These are phyloP conservation scores for Aspergillus campestris DNA, from an alignment of 495 filamentous ascomycete species.

Conservation along the genomic window DNA sequence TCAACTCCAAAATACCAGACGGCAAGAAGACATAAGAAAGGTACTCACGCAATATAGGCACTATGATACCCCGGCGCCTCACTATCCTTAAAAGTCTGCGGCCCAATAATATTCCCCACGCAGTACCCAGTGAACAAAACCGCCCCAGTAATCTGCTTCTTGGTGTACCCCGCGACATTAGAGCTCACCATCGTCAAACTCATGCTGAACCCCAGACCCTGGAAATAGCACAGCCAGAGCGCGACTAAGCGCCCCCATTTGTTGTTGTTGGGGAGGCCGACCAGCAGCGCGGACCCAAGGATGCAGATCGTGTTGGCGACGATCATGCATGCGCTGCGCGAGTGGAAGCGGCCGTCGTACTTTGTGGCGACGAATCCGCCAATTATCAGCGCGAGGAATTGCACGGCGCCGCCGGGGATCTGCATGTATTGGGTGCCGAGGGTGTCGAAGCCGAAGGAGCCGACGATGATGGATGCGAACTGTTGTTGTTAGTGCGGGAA, in stretches of 20 bases:
- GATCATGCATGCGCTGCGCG: slow-evolving; percentile 24
- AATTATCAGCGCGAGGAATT: slow-evolving; percentile 28
- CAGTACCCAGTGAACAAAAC: slow-evolving; percentile 38
- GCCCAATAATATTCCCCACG: slow-evolving; percentile 48
- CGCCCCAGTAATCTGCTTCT: slow-evolving; percentile 18
- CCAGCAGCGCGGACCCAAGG: slow-evolving; percentile 47
- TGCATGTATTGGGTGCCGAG: slow-evolving; percentile 48
- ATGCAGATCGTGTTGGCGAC: slow-evolving; percentile 45
- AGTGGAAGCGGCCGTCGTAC: slow-evolving; percentile 23
- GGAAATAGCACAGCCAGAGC: slow-evolving; percentile 48
- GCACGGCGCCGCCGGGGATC: slow-evolving; percentile 39
- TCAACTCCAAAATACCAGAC: neutral
- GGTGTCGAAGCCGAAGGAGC: slow-evolving; percentile 46
- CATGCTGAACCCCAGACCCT: slow-evolving; percentile 37
- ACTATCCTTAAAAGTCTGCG: slow-evolving; percentile 44
- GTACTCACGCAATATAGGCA: slow-evolving; percentile 44
- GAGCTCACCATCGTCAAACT: slow-evolving; percentile 35
- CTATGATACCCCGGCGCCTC: slow-evolving; percentile 46
- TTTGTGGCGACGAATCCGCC: slow-evolving; percentile 34
- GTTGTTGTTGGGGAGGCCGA: slow-evolving; percentile 39
- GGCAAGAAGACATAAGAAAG: neutral
- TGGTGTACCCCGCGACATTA: slow-evolving; percentile 40
- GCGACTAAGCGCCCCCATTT: slow-evolving; percentile 48
- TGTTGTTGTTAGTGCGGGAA: neutral
- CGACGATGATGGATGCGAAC: slow-evolving; percentile 41